A percentile compares a stretch with the other conserved stretches of the same genome.
These are phyloP conservation scores for Boletellus ananiceps DNA, from an alignment of 768 basidiomycete species.

Conservation along the genomic window DNA sequence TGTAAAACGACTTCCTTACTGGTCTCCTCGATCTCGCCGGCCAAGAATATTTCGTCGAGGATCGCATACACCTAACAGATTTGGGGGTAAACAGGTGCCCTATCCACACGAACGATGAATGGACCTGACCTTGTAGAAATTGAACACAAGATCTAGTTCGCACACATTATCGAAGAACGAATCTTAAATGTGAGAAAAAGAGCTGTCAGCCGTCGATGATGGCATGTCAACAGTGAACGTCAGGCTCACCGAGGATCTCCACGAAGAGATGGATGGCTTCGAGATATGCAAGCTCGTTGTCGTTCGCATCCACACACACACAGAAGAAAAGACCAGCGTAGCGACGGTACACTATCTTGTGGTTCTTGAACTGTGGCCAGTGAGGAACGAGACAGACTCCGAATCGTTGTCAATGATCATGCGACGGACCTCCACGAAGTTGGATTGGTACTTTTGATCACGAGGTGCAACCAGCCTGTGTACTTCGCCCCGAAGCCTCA, in stretches of 20 bases:
- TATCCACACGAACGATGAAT: not conserved
- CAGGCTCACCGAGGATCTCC: slow-evolving; percentile 80
- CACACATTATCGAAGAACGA: slow-evolving; percentile 99
- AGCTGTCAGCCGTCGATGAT: not conserved
- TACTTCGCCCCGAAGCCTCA: slow-evolving; percentile 92
- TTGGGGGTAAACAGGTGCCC: not conserved
- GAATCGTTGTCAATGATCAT: not conserved
- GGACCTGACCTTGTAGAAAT: slow-evolving; percentile 84
- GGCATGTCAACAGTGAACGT: not conserved
- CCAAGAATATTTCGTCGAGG: slow-evolving; percentile 95
- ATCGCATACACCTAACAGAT: slow-evolving; percentile 85
- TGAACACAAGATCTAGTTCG: slow-evolving; percentile 96
- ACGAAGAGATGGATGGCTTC: slow-evolving; percentile 99
- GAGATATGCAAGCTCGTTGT: slow-evolving; percentile 95
- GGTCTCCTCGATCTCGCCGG: slow-evolving; percentile 97
- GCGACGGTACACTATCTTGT: slow-evolving; percentile 95
- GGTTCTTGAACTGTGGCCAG: slow-evolving; percentile 78
- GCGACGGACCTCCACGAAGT: slow-evolving; percentile 88
- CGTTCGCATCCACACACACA: slow-evolving; percentile 95
- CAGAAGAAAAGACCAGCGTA: slow-evolving; percentile 99
- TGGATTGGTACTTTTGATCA: slow-evolving; percentile 98
- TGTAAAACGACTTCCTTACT: slow-evolving; percentile 93
- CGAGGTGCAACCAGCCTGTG: slow-evolving; percentile 92
- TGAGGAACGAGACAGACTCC: slow-evolving; percentile 3
- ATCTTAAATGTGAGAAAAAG: slow-evolving; percentile 45